Conservation (phyloP, 345 rosid species). For the Syzygium jambos region DNA sequence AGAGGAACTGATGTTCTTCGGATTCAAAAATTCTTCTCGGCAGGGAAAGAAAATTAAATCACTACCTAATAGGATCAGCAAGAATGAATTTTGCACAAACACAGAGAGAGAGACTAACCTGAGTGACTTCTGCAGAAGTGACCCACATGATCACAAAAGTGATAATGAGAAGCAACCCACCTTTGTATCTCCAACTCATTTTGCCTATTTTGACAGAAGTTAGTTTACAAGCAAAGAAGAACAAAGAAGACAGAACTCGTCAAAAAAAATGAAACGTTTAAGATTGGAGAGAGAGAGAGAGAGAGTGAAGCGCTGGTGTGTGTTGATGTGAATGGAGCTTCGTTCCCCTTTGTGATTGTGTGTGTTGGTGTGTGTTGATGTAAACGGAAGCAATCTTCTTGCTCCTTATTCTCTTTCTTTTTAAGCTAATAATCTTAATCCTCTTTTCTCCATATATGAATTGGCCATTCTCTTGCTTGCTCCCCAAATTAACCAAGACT, state of each 20-base stretch:
- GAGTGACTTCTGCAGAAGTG: conserved; percentile 42
- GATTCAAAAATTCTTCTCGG: no score
- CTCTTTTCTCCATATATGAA: no score
- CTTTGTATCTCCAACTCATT: conserved; percentile 36
- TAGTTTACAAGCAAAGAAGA: neutral
- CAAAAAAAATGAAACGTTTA: neutral
- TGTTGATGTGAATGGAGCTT: neutral
- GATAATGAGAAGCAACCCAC: conserved; percentile 28
- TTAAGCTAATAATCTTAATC: no score
- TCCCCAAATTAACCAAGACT: neutral
- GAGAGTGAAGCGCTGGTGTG: neutral
- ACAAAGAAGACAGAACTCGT: neutral
- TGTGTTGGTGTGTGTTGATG: no score
- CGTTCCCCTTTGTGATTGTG: no score
- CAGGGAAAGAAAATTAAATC: no score
- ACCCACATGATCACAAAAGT: conserved; percentile 35
- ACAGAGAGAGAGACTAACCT: conserved; percentile 11
- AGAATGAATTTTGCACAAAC: neutral
- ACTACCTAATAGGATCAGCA: no score
- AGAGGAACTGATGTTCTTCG: no score
- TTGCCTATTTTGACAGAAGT: neutral
- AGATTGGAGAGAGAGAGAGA: neutral
- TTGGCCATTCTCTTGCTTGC: neutral
- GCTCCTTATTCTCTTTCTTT: no score
- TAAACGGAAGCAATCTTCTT: no score